These are phyloP conservation scores for Lentinula novae-zelandiae DNA, from an alignment of 1,284 basidiomycete genomes.

Conservation along the genomic window DNA sequence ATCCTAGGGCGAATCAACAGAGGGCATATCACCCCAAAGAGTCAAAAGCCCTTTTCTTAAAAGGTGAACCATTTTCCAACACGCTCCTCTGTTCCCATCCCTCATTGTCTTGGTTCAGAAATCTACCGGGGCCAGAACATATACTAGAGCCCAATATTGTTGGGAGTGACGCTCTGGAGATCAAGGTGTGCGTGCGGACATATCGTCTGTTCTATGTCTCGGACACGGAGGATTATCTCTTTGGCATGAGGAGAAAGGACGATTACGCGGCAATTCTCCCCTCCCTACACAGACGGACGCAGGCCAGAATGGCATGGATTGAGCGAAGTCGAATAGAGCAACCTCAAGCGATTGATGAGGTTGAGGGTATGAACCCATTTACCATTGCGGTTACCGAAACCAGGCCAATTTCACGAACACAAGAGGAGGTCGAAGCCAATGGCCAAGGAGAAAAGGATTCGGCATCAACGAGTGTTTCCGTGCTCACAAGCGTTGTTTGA, in stretches of 20 bases:
- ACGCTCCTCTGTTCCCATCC: background rate
- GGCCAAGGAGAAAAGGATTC: background rate
- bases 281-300: slow-evolving; percentile 25
- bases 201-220: slow-evolving; percentile 85
- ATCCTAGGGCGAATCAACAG: slow-evolving; percentile 48
- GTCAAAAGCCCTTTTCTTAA: slow-evolving; percentile 72
- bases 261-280: slow-evolving; percentile 23
- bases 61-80: slow-evolving; percentile 43
- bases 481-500: background rate
- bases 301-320: slow-evolving; percentile 24
- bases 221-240: slow-evolving; percentile 65
- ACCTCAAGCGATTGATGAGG: background rate
- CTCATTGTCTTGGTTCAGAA: slow-evolving; percentile 28
- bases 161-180: slow-evolving; percentile 64
- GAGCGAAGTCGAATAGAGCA: background rate
- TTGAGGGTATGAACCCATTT: background rate
- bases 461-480: background rate
- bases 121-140: slow-evolving; percentile 33
- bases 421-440: background rate
- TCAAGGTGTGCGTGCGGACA: slow-evolving; percentile 82
- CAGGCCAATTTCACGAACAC: no score
- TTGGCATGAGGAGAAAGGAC: slow-evolving; percentile 27
- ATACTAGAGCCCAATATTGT: slow-evolving; percentile 37
- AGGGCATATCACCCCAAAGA: slow-evolving; percentile 45
- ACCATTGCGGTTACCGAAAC: background rate